These are phyloP conservation scores for Oryza glumipatula DNA, from an alignment of 176 grass and related monocot genomes.

Conservation along the genomic window DNA sequence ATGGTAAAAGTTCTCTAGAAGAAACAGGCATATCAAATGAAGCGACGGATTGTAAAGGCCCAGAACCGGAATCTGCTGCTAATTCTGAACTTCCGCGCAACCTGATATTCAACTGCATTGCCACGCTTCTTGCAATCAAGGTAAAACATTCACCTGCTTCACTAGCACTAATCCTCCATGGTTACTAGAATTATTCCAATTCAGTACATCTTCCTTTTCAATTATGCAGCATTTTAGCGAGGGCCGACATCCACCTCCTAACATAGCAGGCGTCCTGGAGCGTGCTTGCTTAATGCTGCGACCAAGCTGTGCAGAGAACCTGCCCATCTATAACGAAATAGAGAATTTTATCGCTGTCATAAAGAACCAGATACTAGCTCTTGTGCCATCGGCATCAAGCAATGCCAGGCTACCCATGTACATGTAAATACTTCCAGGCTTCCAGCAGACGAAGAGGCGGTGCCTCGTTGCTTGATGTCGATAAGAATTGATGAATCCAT, in stretches of 20 bases:
- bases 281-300: conserved; percentile 45
- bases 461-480: not conserved
- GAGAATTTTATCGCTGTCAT: conserved; percentile 52
- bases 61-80: conserved; percentile 4
- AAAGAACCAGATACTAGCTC: conserved; percentile 71
- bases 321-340: conserved; percentile 57
- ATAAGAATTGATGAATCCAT: conserved; percentile 6
- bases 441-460: not conserved
- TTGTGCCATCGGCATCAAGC: conserved; percentile 61
- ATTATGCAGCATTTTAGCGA: conserved; percentile 51
- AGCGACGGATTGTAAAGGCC: not conserved
- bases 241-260: conserved; percentile 37
- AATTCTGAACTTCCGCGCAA: conserved; percentile 29
- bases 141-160: conserved; percentile 35
- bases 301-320: conserved; percentile 54
- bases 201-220: conserved; percentile 5
- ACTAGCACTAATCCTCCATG: not conserved
- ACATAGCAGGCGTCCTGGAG: conserved; percentile 59
- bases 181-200: not conserved
- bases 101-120: conserved; percentile 56
- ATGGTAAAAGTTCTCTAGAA: conserved; percentile 10
- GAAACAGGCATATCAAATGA: conserved; percentile 19
- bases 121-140: conserved; percentile 57
- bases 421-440: conserved; percentile 39
- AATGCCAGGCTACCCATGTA: not conserved